A percentile compares a stretch with the other conserved stretches of the same genome.
Conservation (phyloP, 2,329 filamentous ascomycete genomes). For the Mariannaea sp. region DNA sequence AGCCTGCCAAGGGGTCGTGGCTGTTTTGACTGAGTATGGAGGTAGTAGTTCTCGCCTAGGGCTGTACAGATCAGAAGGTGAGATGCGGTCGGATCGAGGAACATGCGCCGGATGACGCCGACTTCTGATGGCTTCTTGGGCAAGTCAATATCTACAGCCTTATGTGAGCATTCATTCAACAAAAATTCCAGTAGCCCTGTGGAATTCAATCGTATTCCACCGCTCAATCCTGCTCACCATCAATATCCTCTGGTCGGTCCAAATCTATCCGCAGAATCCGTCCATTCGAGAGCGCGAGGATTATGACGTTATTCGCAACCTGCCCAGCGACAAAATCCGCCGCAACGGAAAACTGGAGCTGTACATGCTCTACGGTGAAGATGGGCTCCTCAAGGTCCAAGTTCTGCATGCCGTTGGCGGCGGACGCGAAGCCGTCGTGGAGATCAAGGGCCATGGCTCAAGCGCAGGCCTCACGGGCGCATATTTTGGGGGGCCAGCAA, state of each 20-base stretch:
- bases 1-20: constrained; percentile 81
- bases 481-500: constrained; percentile 27
- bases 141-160: constrained; percentile 85
- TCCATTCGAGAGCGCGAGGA: constrained; percentile 88
- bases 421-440: constrained; percentile 71
- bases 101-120: constrained; percentile 92
- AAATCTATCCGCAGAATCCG: constrained; percentile 93
- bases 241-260: constrained; percentile 92
- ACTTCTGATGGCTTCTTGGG: constrained; percentile 91
- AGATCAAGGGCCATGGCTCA: constrained; percentile 45
- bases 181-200: not conserved
- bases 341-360: constrained; percentile 91
- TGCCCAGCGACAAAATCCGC: constrained; percentile 96
- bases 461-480: constrained; percentile 27
- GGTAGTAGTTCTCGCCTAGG: constrained; percentile 94
- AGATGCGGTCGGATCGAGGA: constrained; percentile 94
- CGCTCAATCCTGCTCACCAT: constrained; percentile 61
- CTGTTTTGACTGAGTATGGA: constrained; percentile 91
- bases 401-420: constrained; percentile 59
- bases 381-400: constrained; percentile 73
- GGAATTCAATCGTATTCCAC: not conserved
- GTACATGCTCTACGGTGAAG: constrained; percentile 91
- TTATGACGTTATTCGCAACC: constrained; percentile 95
- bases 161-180: constrained; percentile 15
- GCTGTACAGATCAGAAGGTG: constrained; percentile 92